phyloP scores from a whole-genome alignment of 768 basidiomycete species.

The Mycena galericulata region DNA sequence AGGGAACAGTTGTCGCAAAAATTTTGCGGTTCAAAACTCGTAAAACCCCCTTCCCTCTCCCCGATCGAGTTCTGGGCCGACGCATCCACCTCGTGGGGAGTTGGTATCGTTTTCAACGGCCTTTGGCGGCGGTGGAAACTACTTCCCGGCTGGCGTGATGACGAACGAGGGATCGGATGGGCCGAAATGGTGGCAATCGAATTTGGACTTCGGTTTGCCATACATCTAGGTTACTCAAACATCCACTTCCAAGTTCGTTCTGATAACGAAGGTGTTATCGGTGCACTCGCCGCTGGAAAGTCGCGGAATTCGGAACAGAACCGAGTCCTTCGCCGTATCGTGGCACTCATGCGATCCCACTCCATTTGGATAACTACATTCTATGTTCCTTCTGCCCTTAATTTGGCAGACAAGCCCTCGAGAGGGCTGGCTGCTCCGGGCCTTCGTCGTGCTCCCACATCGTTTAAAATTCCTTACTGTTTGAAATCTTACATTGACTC shows the following conservation, averaged over 20 bases:
- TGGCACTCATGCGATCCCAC: conserved; percentile 35
- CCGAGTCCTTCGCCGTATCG: conserved; percentile 39
- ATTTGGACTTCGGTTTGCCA: conserved; percentile 44
- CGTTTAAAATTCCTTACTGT: too few relatives aligned
- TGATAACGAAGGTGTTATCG: conserved; percentile 46
- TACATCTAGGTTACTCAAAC: conserved; percentile 35
- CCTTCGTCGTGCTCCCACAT: too few relatives aligned
- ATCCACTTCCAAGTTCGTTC: too few relatives aligned
- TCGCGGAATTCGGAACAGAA: conserved; percentile 47
- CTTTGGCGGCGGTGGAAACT: conserved; percentile 52
- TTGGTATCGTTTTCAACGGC: conserved; percentile 46
- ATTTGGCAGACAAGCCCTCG: conserved; percentile 35
- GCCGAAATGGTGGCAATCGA: conserved; percentile 56
- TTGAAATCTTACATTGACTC: too few relatives aligned
- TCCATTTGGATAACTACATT: conserved; percentile 41
- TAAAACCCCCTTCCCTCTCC: conserved; percentile 26
- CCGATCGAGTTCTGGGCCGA: conserved; percentile 45
- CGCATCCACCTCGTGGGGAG: conserved; percentile 52
- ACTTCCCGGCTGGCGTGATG: conserved; percentile 37
- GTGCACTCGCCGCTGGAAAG: conserved; percentile 39
- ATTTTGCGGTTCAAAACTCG: conserved; percentile 21
- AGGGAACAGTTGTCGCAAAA: neutral
- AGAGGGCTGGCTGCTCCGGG: conserved; percentile 13
- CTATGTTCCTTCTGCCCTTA: conserved; percentile 41
- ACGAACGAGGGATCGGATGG: conserved; percentile 52